These are phyloP conservation scores for Heracleum sosnowskyi DNA, from an alignment of 129 eudicot species.

Conservation along the genomic window DNA sequence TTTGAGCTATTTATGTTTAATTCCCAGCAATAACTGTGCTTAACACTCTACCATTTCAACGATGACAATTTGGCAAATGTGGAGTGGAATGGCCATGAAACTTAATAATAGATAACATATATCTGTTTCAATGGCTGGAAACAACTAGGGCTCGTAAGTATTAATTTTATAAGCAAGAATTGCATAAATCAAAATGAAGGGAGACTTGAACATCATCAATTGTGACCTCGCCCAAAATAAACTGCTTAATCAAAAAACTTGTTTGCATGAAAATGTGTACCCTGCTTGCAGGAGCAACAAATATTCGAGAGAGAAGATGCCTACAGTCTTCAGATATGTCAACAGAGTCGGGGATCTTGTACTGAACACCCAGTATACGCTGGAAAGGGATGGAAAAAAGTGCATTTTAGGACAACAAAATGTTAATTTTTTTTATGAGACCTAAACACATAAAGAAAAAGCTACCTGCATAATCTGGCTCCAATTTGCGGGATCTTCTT, in stretches of 20 bases:
- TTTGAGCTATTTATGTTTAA: too few relatives aligned
- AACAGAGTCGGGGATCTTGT: constrained; percentile 89
- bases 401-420: not conserved
- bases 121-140: not conserved
- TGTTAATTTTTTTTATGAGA: not conserved
- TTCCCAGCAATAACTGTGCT: not conserved
- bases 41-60: not conserved
- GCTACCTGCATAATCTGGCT: constrained; percentile 77
- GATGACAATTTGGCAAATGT: not conserved
- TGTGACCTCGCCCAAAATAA: not conserved
- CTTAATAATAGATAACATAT: too few relatives aligned
- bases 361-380: constrained; percentile 76
- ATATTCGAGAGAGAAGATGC: constrained; percentile 91
- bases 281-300: constrained; percentile 64
- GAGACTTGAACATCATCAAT: not conserved
- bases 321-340: constrained; percentile 90
- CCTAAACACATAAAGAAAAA: not conserved
- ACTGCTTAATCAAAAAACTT: not conserved
- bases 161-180: not conserved
- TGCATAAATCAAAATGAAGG: not conserved
- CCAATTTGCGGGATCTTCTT: constrained; percentile 81
- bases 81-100: not conserved
- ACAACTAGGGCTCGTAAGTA: not conserved
- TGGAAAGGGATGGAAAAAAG: constrained; percentile 14
- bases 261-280: constrained; percentile 34